Percentiles rank a stretch among this genome's conserved stretches.
Evolutionary conservation across 192 early-diverging fungal genomes (phyloP).

Genomic region (Spinellus fusiger): DNA sequence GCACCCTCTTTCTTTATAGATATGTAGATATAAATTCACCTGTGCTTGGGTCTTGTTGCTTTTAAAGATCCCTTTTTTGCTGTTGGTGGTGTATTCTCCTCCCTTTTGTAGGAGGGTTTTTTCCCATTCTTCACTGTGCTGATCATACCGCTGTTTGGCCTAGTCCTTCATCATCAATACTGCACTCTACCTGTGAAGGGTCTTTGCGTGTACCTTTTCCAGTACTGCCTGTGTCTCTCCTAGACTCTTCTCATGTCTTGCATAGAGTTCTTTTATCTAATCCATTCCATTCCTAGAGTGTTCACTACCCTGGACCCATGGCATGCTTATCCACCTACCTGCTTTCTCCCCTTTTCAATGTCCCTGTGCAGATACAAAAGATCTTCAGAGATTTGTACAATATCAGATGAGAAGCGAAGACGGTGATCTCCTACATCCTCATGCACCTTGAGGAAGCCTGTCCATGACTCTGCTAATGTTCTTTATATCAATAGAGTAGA

Average conservation of each 20-base stretch:
- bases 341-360: conserved; percentile 70
- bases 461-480: conserved; percentile 67
- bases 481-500: conserved; percentile 25
- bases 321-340: conserved; percentile 37
- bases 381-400: conserved; percentile 76
- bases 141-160: conserved; percentile 76
- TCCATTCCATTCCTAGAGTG: background rate
- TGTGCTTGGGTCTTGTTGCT: conserved; percentile 54
- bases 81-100: conserved; percentile 27
- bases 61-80: conserved; percentile 46
- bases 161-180: conserved; percentile 12
- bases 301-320: background rate
- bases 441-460: conserved; percentile 71
- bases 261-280: background rate
- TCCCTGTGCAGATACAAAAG: conserved; percentile 65
- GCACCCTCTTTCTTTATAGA: background rate
- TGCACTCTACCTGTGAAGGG: background rate
- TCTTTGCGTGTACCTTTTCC: background rate
- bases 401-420: conserved; percentile 62
- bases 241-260: background rate
- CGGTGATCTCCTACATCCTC: conserved; percentile 75
- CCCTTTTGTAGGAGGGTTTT: conserved; percentile 54
- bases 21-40: conserved; percentile 30
- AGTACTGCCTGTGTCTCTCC: background rate
- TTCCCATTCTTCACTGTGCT: conserved; percentile 83